Percentiles rank a stretch among this genome's conserved stretches.
These are phyloP conservation scores for Erodium moschatum DNA, from an alignment of 441 rosid species.

Conservation along the genomic window DNA sequence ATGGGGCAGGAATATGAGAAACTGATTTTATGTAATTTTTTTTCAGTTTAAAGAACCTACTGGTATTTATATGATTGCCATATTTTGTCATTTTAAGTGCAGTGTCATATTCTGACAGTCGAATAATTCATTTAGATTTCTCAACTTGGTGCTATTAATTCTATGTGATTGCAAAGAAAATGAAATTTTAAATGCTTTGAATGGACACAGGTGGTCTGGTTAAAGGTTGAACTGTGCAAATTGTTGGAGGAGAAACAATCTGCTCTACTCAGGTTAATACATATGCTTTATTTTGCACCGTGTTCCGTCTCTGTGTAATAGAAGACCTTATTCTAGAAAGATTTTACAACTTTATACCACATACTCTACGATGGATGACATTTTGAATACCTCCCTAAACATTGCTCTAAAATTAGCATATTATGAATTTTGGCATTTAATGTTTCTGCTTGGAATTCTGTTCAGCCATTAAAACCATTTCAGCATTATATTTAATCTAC, in stretches of 20 bases:
- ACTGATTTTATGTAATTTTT: too few species aligned
- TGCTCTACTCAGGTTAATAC: conserved; percentile 61
- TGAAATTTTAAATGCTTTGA: conserved; percentile 5
- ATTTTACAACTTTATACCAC: not conserved
- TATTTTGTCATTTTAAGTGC: too few species aligned
- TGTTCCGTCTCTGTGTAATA: not conserved
- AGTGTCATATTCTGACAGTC: not conserved
- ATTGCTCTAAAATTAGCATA: not conserved
- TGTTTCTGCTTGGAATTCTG: not conserved
- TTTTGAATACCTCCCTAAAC: not conserved
- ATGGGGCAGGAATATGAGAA: not conserved
- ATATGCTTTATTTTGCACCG: conserved; percentile 11
- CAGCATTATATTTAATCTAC: not conserved
- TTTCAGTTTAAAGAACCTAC: not conserved
- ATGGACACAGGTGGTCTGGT: conserved; percentile 66
- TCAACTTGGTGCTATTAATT: not conserved
- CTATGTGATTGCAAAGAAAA: not conserved
- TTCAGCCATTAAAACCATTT: not conserved
- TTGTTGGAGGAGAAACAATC: conserved; percentile 96
- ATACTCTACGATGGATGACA: not conserved
- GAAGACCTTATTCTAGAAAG: not conserved
- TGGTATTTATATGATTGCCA: not conserved
- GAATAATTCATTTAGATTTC: too few species aligned
- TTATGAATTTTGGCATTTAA: not conserved
- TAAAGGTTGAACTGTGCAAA: conserved; percentile 89